Conservation (phyloP, 495 filamentous ascomycete genomes). For the Xylaria flabelliformis region DNA sequence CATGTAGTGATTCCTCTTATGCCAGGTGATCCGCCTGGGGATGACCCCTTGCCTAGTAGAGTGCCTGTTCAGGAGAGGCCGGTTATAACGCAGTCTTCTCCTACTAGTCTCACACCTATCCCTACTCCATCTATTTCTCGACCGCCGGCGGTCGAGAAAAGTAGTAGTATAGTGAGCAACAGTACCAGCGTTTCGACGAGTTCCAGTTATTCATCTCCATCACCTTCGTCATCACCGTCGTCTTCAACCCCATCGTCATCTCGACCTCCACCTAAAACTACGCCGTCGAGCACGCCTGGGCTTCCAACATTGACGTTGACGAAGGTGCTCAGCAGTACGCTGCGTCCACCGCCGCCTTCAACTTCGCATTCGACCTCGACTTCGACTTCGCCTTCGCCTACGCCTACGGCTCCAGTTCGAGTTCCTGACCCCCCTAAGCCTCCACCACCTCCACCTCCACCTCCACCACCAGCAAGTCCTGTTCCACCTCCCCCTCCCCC, state of each 20-base stretch:
- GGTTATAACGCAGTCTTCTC: not conserved
- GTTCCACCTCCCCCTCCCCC: not conserved
- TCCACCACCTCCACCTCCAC: not conserved
- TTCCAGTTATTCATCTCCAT: not conserved
- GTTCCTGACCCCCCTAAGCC: not conserved
- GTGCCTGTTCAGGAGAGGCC: constrained; percentile 8
- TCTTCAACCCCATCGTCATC: not conserved
- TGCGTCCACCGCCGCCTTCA: not conserved
- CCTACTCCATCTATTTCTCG: not conserved
- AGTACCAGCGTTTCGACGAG: not conserved
- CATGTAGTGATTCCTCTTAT: not conserved
- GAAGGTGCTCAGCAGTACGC: not conserved
- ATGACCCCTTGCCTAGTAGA: not conserved
- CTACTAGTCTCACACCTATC: not conserved
- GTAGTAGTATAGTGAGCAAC: not conserved
- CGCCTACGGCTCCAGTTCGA: not conserved
- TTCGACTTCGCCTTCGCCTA: not conserved
- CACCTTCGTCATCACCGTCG: not conserved
- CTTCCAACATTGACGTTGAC: not conserved
- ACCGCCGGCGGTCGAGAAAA: not conserved
- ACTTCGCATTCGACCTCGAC: not conserved
- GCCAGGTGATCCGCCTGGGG: not conserved
- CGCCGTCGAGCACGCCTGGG: not conserved
- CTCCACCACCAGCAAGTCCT: not conserved
- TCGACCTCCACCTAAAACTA: not conserved